Conservation (phyloP, 2,329 filamentous ascomycete species). For the Phyllosticta citrichinensis region DNA sequence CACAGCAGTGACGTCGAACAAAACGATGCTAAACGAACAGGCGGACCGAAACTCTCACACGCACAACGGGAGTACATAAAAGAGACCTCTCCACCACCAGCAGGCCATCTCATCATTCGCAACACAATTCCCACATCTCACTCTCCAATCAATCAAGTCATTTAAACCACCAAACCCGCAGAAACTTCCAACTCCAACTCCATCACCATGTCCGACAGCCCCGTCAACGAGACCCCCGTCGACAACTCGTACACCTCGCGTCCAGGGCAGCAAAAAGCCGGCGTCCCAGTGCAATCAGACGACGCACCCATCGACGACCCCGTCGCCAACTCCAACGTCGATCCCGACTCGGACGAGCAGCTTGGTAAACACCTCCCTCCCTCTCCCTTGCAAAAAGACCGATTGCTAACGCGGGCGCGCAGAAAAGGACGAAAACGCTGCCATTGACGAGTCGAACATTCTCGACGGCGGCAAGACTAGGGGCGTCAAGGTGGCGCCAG, state of each 20-base stretch:
- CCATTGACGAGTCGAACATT: conserved; percentile 40
- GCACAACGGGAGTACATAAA: too few species aligned
- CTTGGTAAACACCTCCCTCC: conserved; percentile 28
- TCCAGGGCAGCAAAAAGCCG: conserved; percentile 31
- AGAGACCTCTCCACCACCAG: background rate
- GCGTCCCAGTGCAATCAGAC: conserved; percentile 39
- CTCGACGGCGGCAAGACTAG: conserved; percentile 32
- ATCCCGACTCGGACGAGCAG: conserved; percentile 35
- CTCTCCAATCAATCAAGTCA: background rate
- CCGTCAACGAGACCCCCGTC: conserved; percentile 21
- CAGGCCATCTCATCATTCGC: background rate
- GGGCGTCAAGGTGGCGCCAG: conserved; percentile 35
- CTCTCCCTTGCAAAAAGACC: background rate
- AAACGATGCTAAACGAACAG: background rate
- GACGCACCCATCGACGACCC: conserved; percentile 36
- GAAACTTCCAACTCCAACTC: background rate
- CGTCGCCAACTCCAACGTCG: conserved; percentile 31
- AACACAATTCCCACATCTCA: background rate
- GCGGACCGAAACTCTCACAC: background rate
- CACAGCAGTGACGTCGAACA: background rate
- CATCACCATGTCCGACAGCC: conserved; percentile 15
- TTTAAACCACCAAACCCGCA: background rate
- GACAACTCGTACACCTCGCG: conserved; percentile 40
- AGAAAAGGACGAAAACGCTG: conserved; percentile 40
- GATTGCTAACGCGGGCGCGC: background rate